phyloP scores from a whole-genome alignment of 441 rosid genomes.

The Adansonia gregorii region DNA sequence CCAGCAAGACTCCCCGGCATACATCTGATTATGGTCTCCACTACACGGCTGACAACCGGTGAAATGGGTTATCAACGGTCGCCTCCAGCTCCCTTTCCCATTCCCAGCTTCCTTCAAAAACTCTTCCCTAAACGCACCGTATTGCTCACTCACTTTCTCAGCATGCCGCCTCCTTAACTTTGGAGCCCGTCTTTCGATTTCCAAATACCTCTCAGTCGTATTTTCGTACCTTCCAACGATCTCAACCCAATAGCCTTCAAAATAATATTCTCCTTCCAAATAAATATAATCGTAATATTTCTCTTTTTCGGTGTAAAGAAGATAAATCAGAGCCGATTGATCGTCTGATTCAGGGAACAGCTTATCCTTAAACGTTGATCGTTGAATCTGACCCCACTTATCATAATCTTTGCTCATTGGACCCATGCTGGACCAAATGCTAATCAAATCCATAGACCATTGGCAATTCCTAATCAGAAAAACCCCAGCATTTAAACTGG shows the following conservation, averaged over 20 bases:
- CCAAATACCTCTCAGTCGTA: conserved; percentile 58
- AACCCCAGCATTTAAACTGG: conserved; percentile 75
- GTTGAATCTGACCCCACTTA: conserved; percentile 68
- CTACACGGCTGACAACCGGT: conserved; percentile 94
- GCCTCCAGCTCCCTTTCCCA: conserved; percentile 63
- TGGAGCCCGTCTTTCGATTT: conserved; percentile 52
- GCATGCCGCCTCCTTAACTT: conserved; percentile 73
- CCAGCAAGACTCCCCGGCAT: conserved; percentile 71
- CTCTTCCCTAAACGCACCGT: conserved; percentile 63
- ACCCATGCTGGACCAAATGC: conserved; percentile 71
- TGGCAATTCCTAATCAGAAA: conserved; percentile 80
- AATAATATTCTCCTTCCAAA: conserved; percentile 69
- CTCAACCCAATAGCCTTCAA: conserved; percentile 87
- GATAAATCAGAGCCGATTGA: conserved; percentile 75
- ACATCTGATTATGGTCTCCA: conserved; percentile 67
- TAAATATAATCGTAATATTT: conserved; percentile 63
- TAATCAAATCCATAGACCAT: conserved; percentile 91
- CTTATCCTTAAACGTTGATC: conserved; percentile 73
- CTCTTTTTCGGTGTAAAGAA: conserved; percentile 53
- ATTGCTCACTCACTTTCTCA: conserved; percentile 77
- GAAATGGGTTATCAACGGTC: conserved; percentile 86
- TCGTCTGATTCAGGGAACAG: conserved; percentile 76
- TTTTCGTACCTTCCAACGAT: conserved; percentile 50
- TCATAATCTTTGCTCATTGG: conserved; percentile 55
- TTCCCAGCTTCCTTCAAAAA: conserved; percentile 53